Evolutionary conservation across 2,329 filamentous ascomycete species (phyloP).

Genomic region (Cladorrhinum sp.): DNA sequence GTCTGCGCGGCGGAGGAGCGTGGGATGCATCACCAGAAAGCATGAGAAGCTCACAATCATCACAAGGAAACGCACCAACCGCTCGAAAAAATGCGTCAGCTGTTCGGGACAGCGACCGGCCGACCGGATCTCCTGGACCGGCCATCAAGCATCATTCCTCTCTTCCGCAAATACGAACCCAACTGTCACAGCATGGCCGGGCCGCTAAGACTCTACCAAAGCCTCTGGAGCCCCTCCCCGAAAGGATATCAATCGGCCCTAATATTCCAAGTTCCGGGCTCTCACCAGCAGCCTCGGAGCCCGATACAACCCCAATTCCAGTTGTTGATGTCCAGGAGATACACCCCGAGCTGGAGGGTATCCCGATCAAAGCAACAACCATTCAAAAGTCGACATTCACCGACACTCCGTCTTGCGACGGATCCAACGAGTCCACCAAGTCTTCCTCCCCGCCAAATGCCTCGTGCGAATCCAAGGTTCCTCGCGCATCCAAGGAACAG

Average conservation of each 20-base stretch:
- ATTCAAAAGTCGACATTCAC: slow-evolving; percentile 52
- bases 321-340: slow-evolving; percentile 58
- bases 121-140: neutral
- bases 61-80: slow-evolving; percentile 16
- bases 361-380: slow-evolving; percentile 53
- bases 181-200: neutral
- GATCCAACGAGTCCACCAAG: slow-evolving; percentile 29
- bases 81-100: neutral
- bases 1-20: slow-evolving; percentile 19
- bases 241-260: slow-evolving; percentile 14
- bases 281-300: slow-evolving; percentile 16
- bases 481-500: slow-evolving; percentile 38
- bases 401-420: slow-evolving; percentile 33
- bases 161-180: slow-evolving; percentile 9
- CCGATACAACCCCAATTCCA: slow-evolving; percentile 38
- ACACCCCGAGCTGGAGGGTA: slow-evolving; percentile 58
- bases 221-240: slow-evolving; percentile 14
- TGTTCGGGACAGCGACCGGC: neutral
- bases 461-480: slow-evolving; percentile 28
- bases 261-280: slow-evolving; percentile 6
- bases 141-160: slow-evolving; percentile 5
- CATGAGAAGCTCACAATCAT: slow-evolving; percentile 25
- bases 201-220: neutral
- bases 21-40: slow-evolving; percentile 24
- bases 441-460: slow-evolving; percentile 32